phyloP scores from a whole-genome alignment of 2,329 filamentous ascomycete species.

The Emergomyces pasteurianus region DNA sequence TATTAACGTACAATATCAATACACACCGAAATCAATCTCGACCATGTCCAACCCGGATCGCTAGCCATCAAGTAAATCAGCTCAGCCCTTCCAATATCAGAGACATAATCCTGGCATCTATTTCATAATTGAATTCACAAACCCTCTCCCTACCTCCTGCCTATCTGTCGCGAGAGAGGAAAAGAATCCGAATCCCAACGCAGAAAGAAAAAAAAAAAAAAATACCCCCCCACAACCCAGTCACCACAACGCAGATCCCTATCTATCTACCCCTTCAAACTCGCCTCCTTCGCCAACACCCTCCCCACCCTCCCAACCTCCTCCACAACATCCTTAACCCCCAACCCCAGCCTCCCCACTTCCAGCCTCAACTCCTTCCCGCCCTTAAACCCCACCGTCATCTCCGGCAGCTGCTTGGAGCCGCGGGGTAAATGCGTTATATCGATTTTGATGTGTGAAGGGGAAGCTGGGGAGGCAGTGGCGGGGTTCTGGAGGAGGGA shows the following conservation, averaged over 20 bases:
- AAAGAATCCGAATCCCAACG: no score
- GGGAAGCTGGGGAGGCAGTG: slow-evolving; percentile 64
- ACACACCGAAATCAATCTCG: not conserved
- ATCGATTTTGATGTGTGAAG: slow-evolving; percentile 62
- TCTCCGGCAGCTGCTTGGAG: slow-evolving; percentile 54
- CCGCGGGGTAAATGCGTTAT: slow-evolving; percentile 61
- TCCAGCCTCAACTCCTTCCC: slow-evolving; percentile 82
- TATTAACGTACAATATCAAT: no score
- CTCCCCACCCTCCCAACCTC: slow-evolving; percentile 87
- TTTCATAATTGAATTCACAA: not conserved
- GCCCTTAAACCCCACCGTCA: slow-evolving; percentile 86
- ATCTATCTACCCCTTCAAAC: slow-evolving; percentile 44
- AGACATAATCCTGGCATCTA: not conserved
- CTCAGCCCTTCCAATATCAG: no score
- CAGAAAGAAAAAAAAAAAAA: not conserved
- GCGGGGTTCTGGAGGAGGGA: slow-evolving; percentile 72
- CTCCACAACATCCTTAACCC: slow-evolving; percentile 74
- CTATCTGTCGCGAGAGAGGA: no score
- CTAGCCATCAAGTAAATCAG: not conserved
- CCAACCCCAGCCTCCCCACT: slow-evolving; percentile 62
- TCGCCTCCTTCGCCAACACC: slow-evolving; percentile 67
- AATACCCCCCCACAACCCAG: slow-evolving; percentile 8
- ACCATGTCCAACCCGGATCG: not conserved
- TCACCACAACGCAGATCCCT: not conserved
- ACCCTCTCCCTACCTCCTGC: not conserved